Evolutionary conservation across 495 filamentous ascomycete genomes (phyloP), one percentile per base, ranked within the genome.

Genomic region (Penicillium taxi): DNA sequence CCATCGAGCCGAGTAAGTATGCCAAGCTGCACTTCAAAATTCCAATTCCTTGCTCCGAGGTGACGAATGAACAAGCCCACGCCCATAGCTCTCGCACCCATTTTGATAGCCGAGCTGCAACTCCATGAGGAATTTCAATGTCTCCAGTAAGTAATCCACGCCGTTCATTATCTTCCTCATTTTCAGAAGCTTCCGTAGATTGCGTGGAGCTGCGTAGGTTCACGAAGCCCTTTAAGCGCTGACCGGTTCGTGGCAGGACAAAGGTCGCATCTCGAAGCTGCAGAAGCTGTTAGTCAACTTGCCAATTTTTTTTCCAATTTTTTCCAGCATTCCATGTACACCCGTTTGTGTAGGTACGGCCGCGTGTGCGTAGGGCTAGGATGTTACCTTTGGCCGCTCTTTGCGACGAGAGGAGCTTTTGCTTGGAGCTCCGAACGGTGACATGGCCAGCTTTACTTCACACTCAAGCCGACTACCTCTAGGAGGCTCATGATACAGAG

Each of bases 11-110:
- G 13, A 96, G 55, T 5, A 94, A 64, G 63, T 96, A 98, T 6
- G 90, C 91, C 34, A 98, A 61, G 32, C 86, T 87, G 69, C 88
- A 96, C 60, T 98, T 98, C 42, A 96, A 63, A 39, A 94, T 81
- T 21, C 79, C 82, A 38, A 77, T 78, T 5, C 84, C 86, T 6
- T 61, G 75, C 39, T 72, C 71, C 1, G 78, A 80, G 1, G 48
- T 64, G 4, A 62, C 27, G 34, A 75, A 77, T 12, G 48, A 36
- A 32, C 61, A 59, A 35, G 53, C 32, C 32, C 18, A 42, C 5
- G 19, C 34, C 47, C 47, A 47, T 26, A 44, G 19, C 9, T 50
- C 32, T 25, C 31, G 18, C n/a, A 23, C 5, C 22, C 44, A 43
- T 23, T 32, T 16, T 19, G 30, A 45, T 3, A 58, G 8, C 12